Evolutionary conservation across 139 green algal genomes (phyloP).

Genomic region (Chlamydomonas sp.): DNA sequence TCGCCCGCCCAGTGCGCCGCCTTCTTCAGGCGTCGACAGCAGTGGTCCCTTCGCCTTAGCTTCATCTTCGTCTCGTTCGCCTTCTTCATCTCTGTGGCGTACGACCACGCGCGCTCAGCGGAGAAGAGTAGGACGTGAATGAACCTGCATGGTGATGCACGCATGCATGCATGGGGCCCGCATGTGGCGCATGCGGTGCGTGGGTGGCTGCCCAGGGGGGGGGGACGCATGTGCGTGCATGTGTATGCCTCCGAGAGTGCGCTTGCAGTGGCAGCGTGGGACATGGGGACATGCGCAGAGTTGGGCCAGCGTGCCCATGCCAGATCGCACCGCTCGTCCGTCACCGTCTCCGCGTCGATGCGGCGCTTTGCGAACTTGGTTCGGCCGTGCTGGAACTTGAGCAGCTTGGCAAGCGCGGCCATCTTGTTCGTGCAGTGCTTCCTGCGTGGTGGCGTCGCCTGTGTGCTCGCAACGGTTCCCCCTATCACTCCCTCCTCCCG

Average conservation of each 20-base stretch:
- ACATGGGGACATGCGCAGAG: background rate
- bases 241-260: background rate
- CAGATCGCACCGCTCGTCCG: constrained; percentile 51
- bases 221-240: background rate
- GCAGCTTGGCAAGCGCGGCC: constrained; percentile 64
- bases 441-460: constrained; percentile 39
- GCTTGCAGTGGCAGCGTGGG: background rate
- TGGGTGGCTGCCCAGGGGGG: background rate
- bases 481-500: background rate
- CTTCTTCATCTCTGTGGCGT: constrained; percentile 86
- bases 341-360: constrained; percentile 55
- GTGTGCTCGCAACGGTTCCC: background rate
- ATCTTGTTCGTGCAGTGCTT: constrained; percentile 75
- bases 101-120: constrained; percentile 80
- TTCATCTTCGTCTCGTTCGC: constrained; percentile 28
- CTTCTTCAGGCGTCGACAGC: constrained; percentile 65
- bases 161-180: background rate
- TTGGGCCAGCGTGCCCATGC: background rate
- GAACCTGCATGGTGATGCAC: constrained; percentile 44
- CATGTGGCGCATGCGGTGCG: too few relatives aligned
- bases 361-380: constrained; percentile 75
- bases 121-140: constrained; percentile 76
- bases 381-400: constrained; percentile 80
- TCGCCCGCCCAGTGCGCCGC: constrained; percentile 17
- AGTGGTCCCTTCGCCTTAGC: constrained; percentile 54